These are phyloP conservation scores for Neurospora sublineolata DNA, from an alignment of 495 filamentous ascomycete genomes.

Conservation along the genomic window DNA sequence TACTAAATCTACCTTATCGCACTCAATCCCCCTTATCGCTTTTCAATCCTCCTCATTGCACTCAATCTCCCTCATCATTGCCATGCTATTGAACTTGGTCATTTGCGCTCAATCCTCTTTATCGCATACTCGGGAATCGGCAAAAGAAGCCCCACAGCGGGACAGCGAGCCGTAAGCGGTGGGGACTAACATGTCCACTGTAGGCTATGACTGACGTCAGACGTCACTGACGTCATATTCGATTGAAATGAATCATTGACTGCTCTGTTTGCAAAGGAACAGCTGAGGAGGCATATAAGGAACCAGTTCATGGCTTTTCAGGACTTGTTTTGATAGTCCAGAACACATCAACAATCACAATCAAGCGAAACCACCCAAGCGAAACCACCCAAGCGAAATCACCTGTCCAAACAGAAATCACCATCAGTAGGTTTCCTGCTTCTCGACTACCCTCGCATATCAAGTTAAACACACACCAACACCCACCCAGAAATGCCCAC, in stretches of 20 bases:
- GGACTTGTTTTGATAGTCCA: not conserved
- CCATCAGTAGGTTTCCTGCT: not conserved
- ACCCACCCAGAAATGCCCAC: conserved; percentile 14
- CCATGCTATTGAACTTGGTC: no score
- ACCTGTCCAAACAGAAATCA: not conserved
- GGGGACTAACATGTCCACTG: not conserved
- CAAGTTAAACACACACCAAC: not conserved
- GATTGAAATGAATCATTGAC: not conserved
- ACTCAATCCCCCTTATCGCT: no score
- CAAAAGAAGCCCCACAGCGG: not conserved
- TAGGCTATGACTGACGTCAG: not conserved
- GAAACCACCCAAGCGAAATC: not conserved
- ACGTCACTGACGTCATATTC: not conserved
- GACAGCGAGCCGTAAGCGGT: not conserved
- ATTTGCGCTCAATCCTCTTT: no score
- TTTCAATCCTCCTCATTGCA: no score
- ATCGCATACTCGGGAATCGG: not conserved
- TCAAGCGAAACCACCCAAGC: not conserved
- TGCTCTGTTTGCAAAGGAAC: not conserved
- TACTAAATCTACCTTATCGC: no score
- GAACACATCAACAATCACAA: not conserved
- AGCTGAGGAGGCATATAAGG: not conserved
- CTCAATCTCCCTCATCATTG: no score
- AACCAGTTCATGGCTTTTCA: not conserved
- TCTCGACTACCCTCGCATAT: not conserved